Percentiles rank a stretch among this genome's conserved stretches.
Conservation (phyloP, 2,329 filamentous ascomycete genomes). For the Aspergillus quadrilineatus region DNA sequence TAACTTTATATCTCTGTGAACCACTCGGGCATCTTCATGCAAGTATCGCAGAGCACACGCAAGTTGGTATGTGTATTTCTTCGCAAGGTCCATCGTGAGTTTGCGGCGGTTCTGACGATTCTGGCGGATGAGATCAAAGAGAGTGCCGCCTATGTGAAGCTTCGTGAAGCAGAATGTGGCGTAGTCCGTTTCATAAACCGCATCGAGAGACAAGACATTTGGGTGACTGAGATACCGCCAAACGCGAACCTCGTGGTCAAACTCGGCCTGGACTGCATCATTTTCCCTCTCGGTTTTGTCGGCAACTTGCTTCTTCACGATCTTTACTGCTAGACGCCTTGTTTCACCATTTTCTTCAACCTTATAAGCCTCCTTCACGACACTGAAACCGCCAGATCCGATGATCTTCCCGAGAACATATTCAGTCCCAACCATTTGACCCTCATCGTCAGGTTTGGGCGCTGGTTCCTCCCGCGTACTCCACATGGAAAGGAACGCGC, state of each 20-base stretch:
- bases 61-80: slow-evolving; percentile 62
- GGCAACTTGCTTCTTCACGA: slow-evolving; percentile 60
- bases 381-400: slow-evolving; percentile 65
- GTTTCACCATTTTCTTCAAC: slow-evolving; percentile 56
- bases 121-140: slow-evolving; percentile 62
- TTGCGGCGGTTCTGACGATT: slow-evolving; percentile 48
- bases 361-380: slow-evolving; percentile 66
- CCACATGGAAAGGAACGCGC: slow-evolving; percentile 58
- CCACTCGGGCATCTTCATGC: slow-evolving; percentile 65
- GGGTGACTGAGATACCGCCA: slow-evolving; percentile 65
- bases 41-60: slow-evolving; percentile 65
- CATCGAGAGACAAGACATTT: slow-evolving; percentile 61
- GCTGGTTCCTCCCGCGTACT: slow-evolving; percentile 41
- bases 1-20: slow-evolving; percentile 68
- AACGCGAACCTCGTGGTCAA: slow-evolving; percentile 67
- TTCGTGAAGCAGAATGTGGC: slow-evolving; percentile 70
- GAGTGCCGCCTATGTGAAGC: slow-evolving; percentile 62
- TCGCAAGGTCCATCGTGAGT: slow-evolving; percentile 53
- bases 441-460: slow-evolving; percentile 63
- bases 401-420: slow-evolving; percentile 68
- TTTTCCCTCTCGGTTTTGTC: slow-evolving; percentile 61
- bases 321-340: slow-evolving; percentile 62
- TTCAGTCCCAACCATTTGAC: slow-evolving; percentile 64
- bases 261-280: slow-evolving; percentile 64
- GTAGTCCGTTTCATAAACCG: slow-evolving; percentile 65